Percentiles rank a stretch among this genome's conserved stretches.
phyloP scores from a whole-genome alignment of 176 grass and related monocot species.

The Musa beccarii region DNA sequence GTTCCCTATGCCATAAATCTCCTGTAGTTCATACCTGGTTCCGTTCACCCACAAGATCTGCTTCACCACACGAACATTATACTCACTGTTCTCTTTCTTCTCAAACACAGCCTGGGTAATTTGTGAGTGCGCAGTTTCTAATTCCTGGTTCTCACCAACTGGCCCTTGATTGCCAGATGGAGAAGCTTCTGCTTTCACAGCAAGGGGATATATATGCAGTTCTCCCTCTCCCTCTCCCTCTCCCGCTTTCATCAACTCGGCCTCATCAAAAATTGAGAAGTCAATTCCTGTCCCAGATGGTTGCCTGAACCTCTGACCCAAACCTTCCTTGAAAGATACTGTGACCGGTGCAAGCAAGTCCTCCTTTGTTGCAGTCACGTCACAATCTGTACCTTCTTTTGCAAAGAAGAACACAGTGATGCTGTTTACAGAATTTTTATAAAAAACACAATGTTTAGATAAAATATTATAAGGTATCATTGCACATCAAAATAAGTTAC shows the following conservation, averaged over 20 bases:
- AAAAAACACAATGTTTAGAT: background rate
- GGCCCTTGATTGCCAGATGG: constrained; percentile 27
- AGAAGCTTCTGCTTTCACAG: constrained; percentile 84
- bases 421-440: constrained; percentile 51
- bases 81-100: constrained; percentile 72
- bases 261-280: constrained; percentile 62
- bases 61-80: constrained; percentile 67
- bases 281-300: constrained; percentile 87
- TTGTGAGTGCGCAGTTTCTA: constrained; percentile 60
- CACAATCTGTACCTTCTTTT: constrained; percentile 71
- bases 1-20: constrained; percentile 98
- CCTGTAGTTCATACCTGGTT: constrained; percentile 80
- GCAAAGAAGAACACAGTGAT: constrained; percentile 90
- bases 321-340: constrained; percentile 75
- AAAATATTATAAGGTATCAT: background rate
- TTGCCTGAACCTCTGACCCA: constrained; percentile 88
- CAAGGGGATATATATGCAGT: constrained; percentile 73
- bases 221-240: constrained; percentile 35
- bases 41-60: constrained; percentile 92
- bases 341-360: constrained; percentile 63
- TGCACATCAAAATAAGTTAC: background rate
- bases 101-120: constrained; percentile 94
- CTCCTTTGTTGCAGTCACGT: constrained; percentile 50
- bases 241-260: constrained; percentile 53
- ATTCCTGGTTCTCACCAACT: constrained; percentile 48